Evolutionary conservation across 352 stramenopile genomes (phyloP).

Genomic region (Phytopythium mirpurense): DNA sequence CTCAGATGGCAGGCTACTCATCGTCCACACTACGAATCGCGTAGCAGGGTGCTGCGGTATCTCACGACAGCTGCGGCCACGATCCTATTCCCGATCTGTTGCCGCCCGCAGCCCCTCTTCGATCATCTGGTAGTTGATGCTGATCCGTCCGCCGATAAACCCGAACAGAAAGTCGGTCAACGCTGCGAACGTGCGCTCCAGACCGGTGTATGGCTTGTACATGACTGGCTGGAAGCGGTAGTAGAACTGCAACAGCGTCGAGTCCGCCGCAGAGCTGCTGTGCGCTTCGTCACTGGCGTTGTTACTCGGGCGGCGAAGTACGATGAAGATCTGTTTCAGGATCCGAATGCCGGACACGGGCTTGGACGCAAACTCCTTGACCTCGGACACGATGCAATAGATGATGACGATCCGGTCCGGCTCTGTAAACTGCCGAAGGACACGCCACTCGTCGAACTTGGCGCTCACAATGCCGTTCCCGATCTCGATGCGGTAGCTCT

Average conservation of each 20-base stretch:
- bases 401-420: not conserved
- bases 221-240: slow-evolving; percentile 1
- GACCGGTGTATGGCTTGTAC: not conserved
- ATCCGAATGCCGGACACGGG: not conserved
- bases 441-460: slow-evolving; percentile 3
- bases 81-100: not conserved
- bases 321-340: not conserved
- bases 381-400: not conserved
- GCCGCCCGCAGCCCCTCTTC: not conserved
- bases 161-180: slow-evolving; percentile 3
- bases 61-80: no score
- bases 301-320: not conserved
- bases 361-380: not conserved
- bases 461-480: not conserved
- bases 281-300: not conserved
- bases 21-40: no score
- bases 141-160: not conserved
- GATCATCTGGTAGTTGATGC: slow-evolving; percentile 8
- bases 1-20: no score
- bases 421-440: not conserved
- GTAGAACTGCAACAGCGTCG: not conserved
- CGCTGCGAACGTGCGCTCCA: not conserved
- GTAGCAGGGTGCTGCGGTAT: no score
- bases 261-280: not conserved
- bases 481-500: not conserved